Base-by-base conservation (phyloP, 2,329 filamentous ascomycete species). In the Aspergillus tamarii region DNA sequence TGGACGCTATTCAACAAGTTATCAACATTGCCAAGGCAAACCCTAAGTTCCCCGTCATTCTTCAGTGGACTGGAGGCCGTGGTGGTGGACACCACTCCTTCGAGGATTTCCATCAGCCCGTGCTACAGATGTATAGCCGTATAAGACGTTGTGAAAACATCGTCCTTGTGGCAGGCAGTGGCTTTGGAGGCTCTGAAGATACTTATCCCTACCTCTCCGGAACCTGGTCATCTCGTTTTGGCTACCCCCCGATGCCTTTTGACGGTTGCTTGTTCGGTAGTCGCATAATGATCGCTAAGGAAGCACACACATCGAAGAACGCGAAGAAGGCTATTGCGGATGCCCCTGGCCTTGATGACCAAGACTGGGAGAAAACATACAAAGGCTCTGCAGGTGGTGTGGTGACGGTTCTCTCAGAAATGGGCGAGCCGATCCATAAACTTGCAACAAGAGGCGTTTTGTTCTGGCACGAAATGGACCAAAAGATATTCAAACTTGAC, bases 381-480 rank as follows among this genome's bases (percentile, higher is more conserved):
- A 93, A 94, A 82, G 92, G 92, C 21, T 86, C 93, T 30, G 91
- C 94, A 62, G 95, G 95, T 73, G 95, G 95, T 77, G 89, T 99
- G 67, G 94, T 99, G 73, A 99, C 95, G 32, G 95, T 99, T 56
- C 89, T 93, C 68, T 99, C 95, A 1, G 95, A 99, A 82, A 99
- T 99, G 96, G 96, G 95, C 53, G 95, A 99, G 84, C 96, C 95
- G 7, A 99, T 99, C 66, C 95, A 99, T 84, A 99, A 99, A 84
- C 88, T 99, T 64, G 96, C 95, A 19, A 99, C 95, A 56, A 91
- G 96, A 64, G 95, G 95, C 86, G 94, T 99, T 55, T 84, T 88
- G 60, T 97, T 99, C 84, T 99, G 95, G 95, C 90, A 93, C 57
- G 96, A 99, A 82, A 97, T 99, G 93, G 95, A 99, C 75, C 88